A percentile compares a stretch with the other conserved stretches of the same genome.
These are phyloP conservation scores for Mycena chlorophos DNA, from an alignment of 768 basidiomycete genomes.

Conservation along the genomic window DNA sequence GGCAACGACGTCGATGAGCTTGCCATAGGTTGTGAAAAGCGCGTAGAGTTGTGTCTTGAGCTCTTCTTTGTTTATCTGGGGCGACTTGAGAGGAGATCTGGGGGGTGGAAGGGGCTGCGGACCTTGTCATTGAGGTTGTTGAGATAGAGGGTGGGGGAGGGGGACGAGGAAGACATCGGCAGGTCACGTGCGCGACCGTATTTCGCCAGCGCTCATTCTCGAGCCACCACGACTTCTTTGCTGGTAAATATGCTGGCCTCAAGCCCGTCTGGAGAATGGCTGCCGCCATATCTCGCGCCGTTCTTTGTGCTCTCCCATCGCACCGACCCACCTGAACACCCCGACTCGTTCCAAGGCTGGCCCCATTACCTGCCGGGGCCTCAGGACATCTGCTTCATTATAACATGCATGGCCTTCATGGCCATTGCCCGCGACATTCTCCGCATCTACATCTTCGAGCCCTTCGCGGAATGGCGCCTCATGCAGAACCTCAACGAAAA, in stretches of 20 bases:
- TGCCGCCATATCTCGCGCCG: conserved; percentile 57
- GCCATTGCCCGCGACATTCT: conserved; percentile 80
- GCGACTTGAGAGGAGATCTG: no score
- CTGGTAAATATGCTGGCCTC: conserved; percentile 32
- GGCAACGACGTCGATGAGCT: conserved; percentile 90
- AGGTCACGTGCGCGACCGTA: neutral
- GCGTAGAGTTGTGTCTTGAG: conserved; percentile 78
- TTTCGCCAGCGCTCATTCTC: conserved; percentile 12
- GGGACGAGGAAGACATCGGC: conserved; percentile 47
- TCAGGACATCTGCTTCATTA: conserved; percentile 75
- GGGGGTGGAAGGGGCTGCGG: no score
- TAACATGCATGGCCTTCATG: conserved; percentile 84
- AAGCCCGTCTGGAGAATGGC: conserved; percentile 40
- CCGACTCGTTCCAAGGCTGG: conserved; percentile 74
- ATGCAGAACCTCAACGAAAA: conserved; percentile 46
- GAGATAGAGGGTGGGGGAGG: conserved; percentile 87
- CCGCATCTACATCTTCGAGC: conserved; percentile 73
- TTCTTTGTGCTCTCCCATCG: conserved; percentile 79
- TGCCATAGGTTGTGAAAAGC: conserved; percentile 92
- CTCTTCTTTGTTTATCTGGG: conserved; percentile 94
- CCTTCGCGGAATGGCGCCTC: conserved; percentile 80
- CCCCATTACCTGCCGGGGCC: conserved; percentile 71
- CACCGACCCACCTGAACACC: conserved; percentile 48
- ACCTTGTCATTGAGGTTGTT: conserved; percentile 92
- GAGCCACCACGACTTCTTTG: conserved; percentile 1